phyloP scores from a whole-genome alignment of 352 stramenopile species.

The Phytopythium vexans region DNA sequence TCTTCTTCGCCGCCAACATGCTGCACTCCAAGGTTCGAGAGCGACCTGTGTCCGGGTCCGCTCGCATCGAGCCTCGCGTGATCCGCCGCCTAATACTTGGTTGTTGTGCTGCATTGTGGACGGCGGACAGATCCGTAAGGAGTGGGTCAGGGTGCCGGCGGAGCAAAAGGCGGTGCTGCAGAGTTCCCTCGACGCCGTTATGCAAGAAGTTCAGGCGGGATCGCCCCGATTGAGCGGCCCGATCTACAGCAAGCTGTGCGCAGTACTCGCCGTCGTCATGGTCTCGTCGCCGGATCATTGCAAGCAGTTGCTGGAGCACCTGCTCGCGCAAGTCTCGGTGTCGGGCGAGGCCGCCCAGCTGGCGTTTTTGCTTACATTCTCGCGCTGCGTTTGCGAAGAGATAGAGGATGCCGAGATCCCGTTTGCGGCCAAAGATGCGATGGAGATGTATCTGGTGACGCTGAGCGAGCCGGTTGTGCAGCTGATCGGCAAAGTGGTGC shows the following conservation, averaged over 20 bases:
- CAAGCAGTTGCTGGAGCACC: conserved; percentile 28
- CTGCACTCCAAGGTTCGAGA: conserved; percentile 52
- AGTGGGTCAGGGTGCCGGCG: conserved; percentile 46
- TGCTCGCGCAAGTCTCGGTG: conserved; percentile 21
- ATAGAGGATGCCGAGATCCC: conserved; percentile 57
- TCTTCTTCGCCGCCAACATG: conserved; percentile 82
- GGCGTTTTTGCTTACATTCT: conserved; percentile 48
- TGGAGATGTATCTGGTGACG: conserved; percentile 47
- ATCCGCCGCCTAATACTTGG: neutral
- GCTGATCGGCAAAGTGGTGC: conserved; percentile 47
- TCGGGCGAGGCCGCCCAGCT: conserved; percentile 28
- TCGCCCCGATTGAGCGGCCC: conserved; percentile 22
- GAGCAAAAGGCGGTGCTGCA: conserved; percentile 33
- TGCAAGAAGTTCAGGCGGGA: conserved; percentile 27
- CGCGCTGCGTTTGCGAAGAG: conserved; percentile 65
- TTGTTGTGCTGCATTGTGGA: conserved; percentile 2
- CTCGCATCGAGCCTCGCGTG: neutral
- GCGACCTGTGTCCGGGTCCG: neutral
- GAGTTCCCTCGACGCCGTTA: conserved; percentile 28
- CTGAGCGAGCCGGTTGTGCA: conserved; percentile 43
- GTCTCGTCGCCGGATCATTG: conserved; percentile 56
- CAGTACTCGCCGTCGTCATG: conserved; percentile 51
- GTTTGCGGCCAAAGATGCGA: conserved; percentile 58
- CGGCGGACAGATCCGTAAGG: conserved; percentile 31
- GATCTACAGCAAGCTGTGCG: conserved; percentile 59